phyloP scores from a whole-genome alignment of 768 basidiomycete species.

The Cyathus striatus region DNA sequence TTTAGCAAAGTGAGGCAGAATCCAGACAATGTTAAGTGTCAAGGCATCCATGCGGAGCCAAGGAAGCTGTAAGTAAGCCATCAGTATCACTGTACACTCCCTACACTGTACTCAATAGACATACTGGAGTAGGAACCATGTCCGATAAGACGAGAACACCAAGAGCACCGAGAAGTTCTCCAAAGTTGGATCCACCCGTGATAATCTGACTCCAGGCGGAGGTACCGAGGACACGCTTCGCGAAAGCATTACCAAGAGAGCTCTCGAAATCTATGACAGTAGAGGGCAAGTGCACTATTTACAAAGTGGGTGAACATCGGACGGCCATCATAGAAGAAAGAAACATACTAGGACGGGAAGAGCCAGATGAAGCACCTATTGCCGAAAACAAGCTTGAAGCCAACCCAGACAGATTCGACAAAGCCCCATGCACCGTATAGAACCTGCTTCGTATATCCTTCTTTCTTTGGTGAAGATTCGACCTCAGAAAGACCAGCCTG shows the following conservation, averaged over 20 bases:
- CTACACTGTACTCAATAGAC: background rate
- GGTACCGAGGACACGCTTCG: slow-evolving; percentile 19
- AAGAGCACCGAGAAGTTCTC: slow-evolving; percentile 24
- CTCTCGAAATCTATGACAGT: slow-evolving; percentile 24
- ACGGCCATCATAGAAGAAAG: background rate
- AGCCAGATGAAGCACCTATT: slow-evolving; percentile 24
- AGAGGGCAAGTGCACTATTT: slow-evolving; percentile 22
- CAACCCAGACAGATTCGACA: slow-evolving; percentile 20
- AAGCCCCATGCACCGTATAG: slow-evolving; percentile 14
- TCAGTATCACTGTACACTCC: background rate
- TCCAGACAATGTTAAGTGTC: slow-evolving; percentile 23
- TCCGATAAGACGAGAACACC: slow-evolving; percentile 22
- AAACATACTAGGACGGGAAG: slow-evolving; percentile 20
- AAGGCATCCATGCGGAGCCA: slow-evolving; percentile 25
- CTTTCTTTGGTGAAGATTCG: slow-evolving; percentile 8
- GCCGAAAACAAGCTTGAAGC: slow-evolving; percentile 18
- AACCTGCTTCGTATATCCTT: slow-evolving; percentile 17
- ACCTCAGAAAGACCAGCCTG: slow-evolving; percentile 15
- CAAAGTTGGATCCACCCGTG: slow-evolving; percentile 28
- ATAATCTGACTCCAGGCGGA: slow-evolving; percentile 29
- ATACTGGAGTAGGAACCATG: slow-evolving; percentile 19
- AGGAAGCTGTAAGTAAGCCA: slow-evolving; percentile 11
- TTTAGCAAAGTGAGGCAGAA: slow-evolving; percentile 19
- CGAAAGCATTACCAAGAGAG: slow-evolving; percentile 21
- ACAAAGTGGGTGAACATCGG: background rate